Conservation (phyloP, 1,284 basidiomycete species). For the Pyrrhoderma lamaoense region DNA sequence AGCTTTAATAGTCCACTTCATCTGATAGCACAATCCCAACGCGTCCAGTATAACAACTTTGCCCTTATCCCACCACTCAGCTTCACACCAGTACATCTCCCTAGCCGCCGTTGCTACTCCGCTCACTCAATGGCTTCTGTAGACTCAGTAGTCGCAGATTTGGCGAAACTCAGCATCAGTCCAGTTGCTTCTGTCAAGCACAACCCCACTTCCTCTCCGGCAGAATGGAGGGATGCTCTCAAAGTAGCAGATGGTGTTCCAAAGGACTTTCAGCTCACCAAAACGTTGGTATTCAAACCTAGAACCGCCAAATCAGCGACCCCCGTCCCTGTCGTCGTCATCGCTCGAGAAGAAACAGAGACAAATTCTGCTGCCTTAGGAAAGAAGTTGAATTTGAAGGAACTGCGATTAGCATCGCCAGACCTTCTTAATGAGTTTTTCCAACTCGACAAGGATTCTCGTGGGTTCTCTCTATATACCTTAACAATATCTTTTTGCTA, state of each 20-base stretch:
- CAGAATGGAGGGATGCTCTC: slow-evolving; percentile 61
- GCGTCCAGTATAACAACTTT: slow-evolving; percentile 19
- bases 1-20: background rate
- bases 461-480: slow-evolving; percentile 39
- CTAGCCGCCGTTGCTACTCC: slow-evolving; percentile 15
- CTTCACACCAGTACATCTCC: background rate
- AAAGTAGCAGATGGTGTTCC: slow-evolving; percentile 35
- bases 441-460: slow-evolving; percentile 76
- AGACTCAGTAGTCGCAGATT: slow-evolving; percentile 5
- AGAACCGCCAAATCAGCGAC: slow-evolving; percentile 86
- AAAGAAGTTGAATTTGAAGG: slow-evolving; percentile 83
- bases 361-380: slow-evolving; percentile 70
- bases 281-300: slow-evolving; percentile 85
- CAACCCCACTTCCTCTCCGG: slow-evolving; percentile 50
- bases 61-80: slow-evolving; percentile 13
- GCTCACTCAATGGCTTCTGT: slow-evolving; percentile 5
- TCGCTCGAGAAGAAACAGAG: slow-evolving; percentile 80
- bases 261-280: slow-evolving; percentile 60
- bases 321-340: slow-evolving; percentile 80
- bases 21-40: slow-evolving; percentile 11
- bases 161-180: slow-evolving; percentile 38
- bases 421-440: slow-evolving; percentile 87
- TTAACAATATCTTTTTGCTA: background rate
- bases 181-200: slow-evolving; percentile 48
- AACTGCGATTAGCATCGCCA: slow-evolving; percentile 81